Conservation (phyloP, 768 basidiomycete genomes). For the Naganishia randhawae region DNA sequence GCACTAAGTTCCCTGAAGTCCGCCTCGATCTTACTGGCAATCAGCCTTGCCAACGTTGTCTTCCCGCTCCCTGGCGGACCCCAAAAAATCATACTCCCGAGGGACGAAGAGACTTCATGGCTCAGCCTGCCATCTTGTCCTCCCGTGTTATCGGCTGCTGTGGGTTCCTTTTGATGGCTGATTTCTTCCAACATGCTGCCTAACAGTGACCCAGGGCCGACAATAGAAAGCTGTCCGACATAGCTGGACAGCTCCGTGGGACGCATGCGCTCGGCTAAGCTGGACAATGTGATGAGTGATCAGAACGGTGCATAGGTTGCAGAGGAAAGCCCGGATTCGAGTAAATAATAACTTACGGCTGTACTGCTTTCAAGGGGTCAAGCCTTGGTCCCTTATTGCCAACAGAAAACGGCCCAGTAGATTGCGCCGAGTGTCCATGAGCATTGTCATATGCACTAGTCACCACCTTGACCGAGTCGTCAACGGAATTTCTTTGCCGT, state of each 20-base stretch:
- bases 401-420: not conserved
- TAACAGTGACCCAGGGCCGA: slow-evolving; percentile 60
- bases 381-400: slow-evolving; percentile 38
- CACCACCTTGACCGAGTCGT: not conserved
- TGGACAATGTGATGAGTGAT: slow-evolving; percentile 11
- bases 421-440: not conserved
- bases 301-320: not conserved
- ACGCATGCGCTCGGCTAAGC: slow-evolving; percentile 67
- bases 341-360: slow-evolving; percentile 41
- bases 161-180: not conserved
- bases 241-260: slow-evolving; percentile 65
- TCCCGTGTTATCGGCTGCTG: slow-evolving; percentile 21
- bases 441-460: not conserved
- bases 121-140: slow-evolving; percentile 45
- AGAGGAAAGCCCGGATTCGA: not conserved
- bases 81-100: slow-evolving; percentile 54
- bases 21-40: slow-evolving; percentile 61
- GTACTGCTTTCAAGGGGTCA: slow-evolving; percentile 44
- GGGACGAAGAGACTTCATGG: slow-evolving; percentile 42
- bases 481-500: not conserved
- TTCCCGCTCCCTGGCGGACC: slow-evolving; percentile 50
- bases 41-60: slow-evolving; percentile 65
- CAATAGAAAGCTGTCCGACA: slow-evolving; percentile 67
- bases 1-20: slow-evolving; percentile 74
- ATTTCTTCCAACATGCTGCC: slow-evolving; percentile 54